Evolutionary conservation across 176 grass and related monocot genomes (phyloP), one percentile per base, ranked within the genome.

Genomic region (Oryza meyeriana): DNA sequence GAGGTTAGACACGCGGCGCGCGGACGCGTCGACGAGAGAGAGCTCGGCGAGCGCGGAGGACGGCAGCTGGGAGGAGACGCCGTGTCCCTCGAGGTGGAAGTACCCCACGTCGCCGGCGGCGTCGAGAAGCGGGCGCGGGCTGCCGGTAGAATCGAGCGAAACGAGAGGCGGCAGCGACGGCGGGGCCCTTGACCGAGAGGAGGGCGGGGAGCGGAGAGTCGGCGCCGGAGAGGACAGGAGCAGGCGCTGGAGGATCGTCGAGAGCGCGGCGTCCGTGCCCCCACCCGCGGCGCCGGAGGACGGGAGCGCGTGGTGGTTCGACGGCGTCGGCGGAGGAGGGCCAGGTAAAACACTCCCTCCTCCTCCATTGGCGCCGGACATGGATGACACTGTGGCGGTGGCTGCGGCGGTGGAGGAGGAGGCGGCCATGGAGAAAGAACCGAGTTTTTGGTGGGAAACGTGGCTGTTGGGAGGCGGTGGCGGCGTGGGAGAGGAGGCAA

Each of bases 51-150:
- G 84, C n/a, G 79, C 92, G 42, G 83, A 76, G 8, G 81, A 86
- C 52, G 74, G 89, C 4, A 89, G 78, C 10, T 85, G 48, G 38
- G 70, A 61, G 12, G 86, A 84, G 75, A 93, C 52, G 34, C 79
- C 88, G 45, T 92, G 92, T 33, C 83, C 81, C 32, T 45, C 33
- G 74, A 98, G 67, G 77, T 98, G 95, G 88, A 98, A 98, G 84
- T 91, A 91, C 36, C 95, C 92, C 74, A 68, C 62, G 35, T 72
- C 88, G 62, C 84, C 81, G 32, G 72, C 80, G 74, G 72, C 80
- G 74, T 78, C 74, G 71, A 81, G 81, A 39, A 91, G 66, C 31
- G 66, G 39, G 78, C 22, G 39, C 4, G 7, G 35, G 35, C 12
- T 17, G 44, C 58, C 84, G 22, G 70, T 70, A 35, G 64, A 30